Evolutionary conservation across 208 protist genomes (phyloP), one percentile per base, ranked within the genome.

Genomic region (Trypanosoma theileri): DNA sequence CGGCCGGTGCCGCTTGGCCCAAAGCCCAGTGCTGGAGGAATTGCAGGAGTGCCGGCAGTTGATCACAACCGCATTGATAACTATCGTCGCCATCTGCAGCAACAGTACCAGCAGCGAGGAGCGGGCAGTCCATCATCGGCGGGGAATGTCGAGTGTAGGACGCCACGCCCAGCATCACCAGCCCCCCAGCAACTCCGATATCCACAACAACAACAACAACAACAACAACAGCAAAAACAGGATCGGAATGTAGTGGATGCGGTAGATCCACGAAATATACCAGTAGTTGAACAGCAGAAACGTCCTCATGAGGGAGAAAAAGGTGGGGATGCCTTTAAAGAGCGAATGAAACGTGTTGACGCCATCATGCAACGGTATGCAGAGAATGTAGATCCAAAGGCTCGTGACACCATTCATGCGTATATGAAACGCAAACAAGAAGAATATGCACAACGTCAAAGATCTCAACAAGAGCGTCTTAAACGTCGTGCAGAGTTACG

Each of bases 401-500:
- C 86, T 14, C 82, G 87, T 59, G 87, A 95, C 55, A 92, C 86
- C 19, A 95, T 95, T 58, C 89, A 92, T 63, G 89, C 85, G 3
- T 95, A 92, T 68, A 95, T 93, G 89, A 80, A 81, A 17, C 85
- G 85, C 56, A 95, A 95, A 69, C 89, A 93, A 51, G 89, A 95
- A 72, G 89, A 87, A 48, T 91, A 95, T 70, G 58, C 87, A 31
- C 77, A 77, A 61, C 75, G 75, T n/a, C 79, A 91, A 54, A 85
- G 80, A 46, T 60, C 81, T 44, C 74, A 91, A 53, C 55, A 82
- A 31, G 86, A 90, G 54, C 64, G 59, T 16, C 75, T 71, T 3
- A 77, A 87, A 57, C 81, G 76, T 4, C 71, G 80, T 48, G 84
- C 86, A 42, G 77, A 89, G 31, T 44, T 86, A 24, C 84, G 82